These are phyloP conservation scores for Aspergillus intermedius DNA, from an alignment of 2,329 filamentous ascomycete species.

Conservation along the genomic window DNA sequence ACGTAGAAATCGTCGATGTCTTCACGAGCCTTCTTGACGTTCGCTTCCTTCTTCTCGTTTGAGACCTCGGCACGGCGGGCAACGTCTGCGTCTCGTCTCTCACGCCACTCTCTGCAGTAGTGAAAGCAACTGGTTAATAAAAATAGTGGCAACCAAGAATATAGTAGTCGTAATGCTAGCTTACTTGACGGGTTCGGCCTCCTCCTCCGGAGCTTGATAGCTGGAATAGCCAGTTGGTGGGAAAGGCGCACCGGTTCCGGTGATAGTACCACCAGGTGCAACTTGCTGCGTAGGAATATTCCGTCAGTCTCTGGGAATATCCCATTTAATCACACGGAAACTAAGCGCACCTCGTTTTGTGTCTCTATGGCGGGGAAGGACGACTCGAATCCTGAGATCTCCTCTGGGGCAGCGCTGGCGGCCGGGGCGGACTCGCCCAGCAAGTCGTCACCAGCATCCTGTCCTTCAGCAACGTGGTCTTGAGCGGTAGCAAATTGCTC, in stretches of 20 bases:
- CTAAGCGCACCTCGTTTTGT: conserved; percentile 58
- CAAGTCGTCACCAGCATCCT: conserved; percentile 63
- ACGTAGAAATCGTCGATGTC: conserved; percentile 99
- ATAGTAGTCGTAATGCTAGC: neutral
- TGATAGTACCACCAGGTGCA: conserved; percentile 72
- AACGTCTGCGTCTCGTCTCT: conserved; percentile 75
- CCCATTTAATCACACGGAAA: neutral
- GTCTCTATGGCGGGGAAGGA: conserved; percentile 81
- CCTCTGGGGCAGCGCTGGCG: conserved; percentile 28
- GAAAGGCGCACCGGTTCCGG: conserved; percentile 58
- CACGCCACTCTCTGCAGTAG: conserved; percentile 67
- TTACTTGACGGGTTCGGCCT: conserved; percentile 74
- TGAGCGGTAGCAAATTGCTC: conserved; percentile 76
- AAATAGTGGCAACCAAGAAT: neutral
- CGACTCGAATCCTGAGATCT: conserved; percentile 66
- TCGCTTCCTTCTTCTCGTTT: conserved; percentile 73
- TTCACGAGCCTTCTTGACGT: conserved; percentile 78
- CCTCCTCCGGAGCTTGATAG: conserved; percentile 62
- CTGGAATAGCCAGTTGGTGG: conserved; percentile 45
- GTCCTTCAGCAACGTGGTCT: conserved; percentile 54
- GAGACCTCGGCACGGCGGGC: conserved; percentile 80
- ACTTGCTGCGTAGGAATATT: conserved; percentile 49
- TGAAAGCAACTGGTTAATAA: neutral
- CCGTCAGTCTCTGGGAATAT: conserved; percentile 11
- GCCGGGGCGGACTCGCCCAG: conserved; percentile 45